Percentiles rank a stretch among this genome's conserved stretches.
Conservation (phyloP, 805 yeast species). For the Saturnispora saitoi region DNA sequence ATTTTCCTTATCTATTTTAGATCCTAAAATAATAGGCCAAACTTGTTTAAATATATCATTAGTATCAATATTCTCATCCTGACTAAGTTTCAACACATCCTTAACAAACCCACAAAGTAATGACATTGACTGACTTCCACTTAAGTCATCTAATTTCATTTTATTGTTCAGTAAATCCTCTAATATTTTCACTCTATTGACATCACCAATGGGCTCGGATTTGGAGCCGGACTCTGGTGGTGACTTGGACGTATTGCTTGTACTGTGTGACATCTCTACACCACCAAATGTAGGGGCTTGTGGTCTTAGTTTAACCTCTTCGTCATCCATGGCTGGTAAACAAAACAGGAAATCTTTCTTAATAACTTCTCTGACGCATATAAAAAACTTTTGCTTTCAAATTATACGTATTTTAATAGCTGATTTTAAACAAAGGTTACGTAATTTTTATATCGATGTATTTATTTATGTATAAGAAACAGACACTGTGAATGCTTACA, state of each 20-base stretch:
- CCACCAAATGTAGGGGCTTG: constrained; percentile 21
- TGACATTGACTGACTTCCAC: constrained; percentile 25
- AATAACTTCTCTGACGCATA: neutral
- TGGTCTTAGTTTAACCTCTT: constrained; percentile 10
- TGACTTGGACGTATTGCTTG: constrained; percentile 1
- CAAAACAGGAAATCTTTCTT: neutral
- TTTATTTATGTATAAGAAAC: neutral
- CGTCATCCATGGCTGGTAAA: constrained; percentile 4
- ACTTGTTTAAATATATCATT: constrained; percentile 2
- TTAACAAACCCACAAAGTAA: constrained; percentile 21
- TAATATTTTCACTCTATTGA: constrained; percentile 30
- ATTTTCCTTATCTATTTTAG: neutral
- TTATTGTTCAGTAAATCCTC: constrained; percentile 17
- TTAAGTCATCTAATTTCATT: constrained; percentile 16
- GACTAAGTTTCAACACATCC: constrained; percentile 20
- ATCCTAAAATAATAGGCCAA: neutral
- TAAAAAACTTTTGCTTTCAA: neutral
- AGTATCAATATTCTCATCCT: neutral
- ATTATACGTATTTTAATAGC: neutral
- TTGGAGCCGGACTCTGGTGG: constrained; percentile 1
- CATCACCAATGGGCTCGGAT: neutral
- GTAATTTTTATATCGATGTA: neutral
- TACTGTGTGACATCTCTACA: neutral
- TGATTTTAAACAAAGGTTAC: neutral
- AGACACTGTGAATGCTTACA: constrained; percentile 26